Base-by-base conservation (phyloP, 1,139 yeast species). In the Geotrichum aggregatum region DNA sequence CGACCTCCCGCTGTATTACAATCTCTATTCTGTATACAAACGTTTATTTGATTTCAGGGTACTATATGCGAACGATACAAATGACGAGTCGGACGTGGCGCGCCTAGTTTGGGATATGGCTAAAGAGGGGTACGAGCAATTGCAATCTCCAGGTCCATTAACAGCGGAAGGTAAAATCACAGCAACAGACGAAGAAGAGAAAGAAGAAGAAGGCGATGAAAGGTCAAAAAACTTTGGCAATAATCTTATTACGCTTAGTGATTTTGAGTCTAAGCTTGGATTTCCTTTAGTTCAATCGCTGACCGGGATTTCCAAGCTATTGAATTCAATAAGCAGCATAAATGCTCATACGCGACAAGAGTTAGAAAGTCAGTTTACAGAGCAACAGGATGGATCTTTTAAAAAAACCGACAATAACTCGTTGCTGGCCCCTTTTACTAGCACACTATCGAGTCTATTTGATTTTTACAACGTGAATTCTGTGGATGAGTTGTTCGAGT, bases 381-480 rank as follows among this genome's bases (percentile, higher is more conserved):
- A 8, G 8, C 28, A 24, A 24, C 28, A 24, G 8, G 8, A 24
- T n/a, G n/a, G 8, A 5, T 24, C 28, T 8, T 24, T 8, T 8
- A 24, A 24, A 24, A 24, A 8, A 24, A 24, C 7, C 28, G 8
- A 24, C 8, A 24, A 24, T 24, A 24, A 5, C 8, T 24, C 8
- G 28, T 5, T 5, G 28, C 8, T 24, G 8, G 28, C 28, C 5
- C 28, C 28, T 5, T 5, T 24, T 5, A 5, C 28, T 5, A 24
- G 28, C 8, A 24, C 28, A 24, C 8, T 24, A 34, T n/a, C n/a
- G 16, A 14, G 21, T 22, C 21, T 34, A n/a, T 7, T 44, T 22
- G 47, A 44, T 35, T 13, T 18, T 6, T n/a, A 44, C 47, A 5
- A 44, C 16, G 21, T 44, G 14, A 40, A 44, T 6, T 34, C 47